phyloP scores from a whole-genome alignment of 345 rosid species.

The Mallotus nudiflorus region DNA sequence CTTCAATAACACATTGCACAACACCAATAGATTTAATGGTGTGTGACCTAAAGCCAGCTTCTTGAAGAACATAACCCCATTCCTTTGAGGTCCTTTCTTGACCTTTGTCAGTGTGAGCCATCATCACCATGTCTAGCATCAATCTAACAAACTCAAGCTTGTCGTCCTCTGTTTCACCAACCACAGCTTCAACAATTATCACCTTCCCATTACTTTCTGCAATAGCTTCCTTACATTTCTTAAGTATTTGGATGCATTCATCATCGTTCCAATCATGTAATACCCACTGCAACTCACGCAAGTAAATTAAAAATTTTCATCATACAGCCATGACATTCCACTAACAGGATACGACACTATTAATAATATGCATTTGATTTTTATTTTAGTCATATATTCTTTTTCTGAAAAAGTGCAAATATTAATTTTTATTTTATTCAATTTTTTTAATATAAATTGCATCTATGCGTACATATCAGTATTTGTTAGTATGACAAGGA shows the following conservation, averaged over 20 bases:
- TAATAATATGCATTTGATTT: too few relatives aligned
- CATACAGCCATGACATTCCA: too few relatives aligned
- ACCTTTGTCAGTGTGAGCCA: slow-evolving; percentile 62
- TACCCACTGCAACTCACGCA: slow-evolving; percentile 43
- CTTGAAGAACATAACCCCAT: slow-evolving; percentile 54
- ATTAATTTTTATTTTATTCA: too few relatives aligned
- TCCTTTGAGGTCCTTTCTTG: slow-evolving; percentile 66
- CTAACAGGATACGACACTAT: too few relatives aligned
- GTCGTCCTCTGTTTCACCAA: slow-evolving; percentile 41
- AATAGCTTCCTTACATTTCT: slow-evolving; percentile 64
- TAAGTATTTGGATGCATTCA: slow-evolving; percentile 60
- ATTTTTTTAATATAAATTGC: too few relatives aligned
- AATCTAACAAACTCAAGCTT: slow-evolving; percentile 44
- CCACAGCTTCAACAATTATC: slow-evolving; percentile 54
- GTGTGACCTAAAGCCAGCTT: slow-evolving; percentile 56
- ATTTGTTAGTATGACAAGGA: too few relatives aligned
- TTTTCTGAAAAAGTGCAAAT: too few relatives aligned
- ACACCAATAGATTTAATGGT: slow-evolving; percentile 39
- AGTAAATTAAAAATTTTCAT: not conserved
- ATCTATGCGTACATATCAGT: too few relatives aligned
- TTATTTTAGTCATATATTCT: too few relatives aligned
- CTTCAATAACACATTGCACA: slow-evolving; percentile 49
- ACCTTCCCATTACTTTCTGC: slow-evolving; percentile 55
- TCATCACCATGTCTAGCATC: slow-evolving; percentile 72
- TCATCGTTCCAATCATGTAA: slow-evolving; percentile 74